Evolutionary conservation across 805 yeast genomes (phyloP), one percentile per base, ranked within the genome.

Genomic region (Ogataea dorogensis): DNA sequence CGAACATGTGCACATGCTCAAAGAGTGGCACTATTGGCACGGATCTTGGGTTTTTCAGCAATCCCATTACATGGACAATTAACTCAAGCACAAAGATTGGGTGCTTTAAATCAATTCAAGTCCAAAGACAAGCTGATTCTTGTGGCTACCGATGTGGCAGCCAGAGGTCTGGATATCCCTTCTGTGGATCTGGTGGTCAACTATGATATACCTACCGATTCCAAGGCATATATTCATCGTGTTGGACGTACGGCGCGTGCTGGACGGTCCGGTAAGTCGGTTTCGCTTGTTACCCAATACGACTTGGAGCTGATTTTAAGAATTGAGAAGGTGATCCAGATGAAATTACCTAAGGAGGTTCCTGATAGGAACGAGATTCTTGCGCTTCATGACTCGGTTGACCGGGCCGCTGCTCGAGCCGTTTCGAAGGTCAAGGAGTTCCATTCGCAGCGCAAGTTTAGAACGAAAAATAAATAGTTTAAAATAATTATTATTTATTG

Each of bases 191-290:
- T 93, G 49, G 98, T 93, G 17, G 65, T 93, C 17, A 93, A 93
- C 58, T 93, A 76, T 54, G 98, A 93, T 54, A 77, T 93, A 16
- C 98, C 98, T 5, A 88, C 93, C 0, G 97, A 93, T 55, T 86
- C 98, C 3, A 96, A 93, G 54, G 96, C 93, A 46, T 93, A 86
- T 53, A 88, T 93, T 36, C 98, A 93, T 64, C 72, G 98, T 61
- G 95, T 91, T 8, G 98, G 98, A 67, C 86, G 98, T 77, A 91
- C 98, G 9, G 96, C 97, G 2, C 81, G 96, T 61, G 95, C 95
- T 1, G 95, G 96, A 13, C 74, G 88, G 50, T 77, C 91, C 0
- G 96, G 96, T 31, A 84, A 81, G 57, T 85, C 96, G 3, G 71
- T 89, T 12, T 83, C 95, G 2, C 66, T 89, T 40, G 94, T 88